Conservation (phyloP, 306 rosid genomes). For the Fragaria ananassa region DNA sequence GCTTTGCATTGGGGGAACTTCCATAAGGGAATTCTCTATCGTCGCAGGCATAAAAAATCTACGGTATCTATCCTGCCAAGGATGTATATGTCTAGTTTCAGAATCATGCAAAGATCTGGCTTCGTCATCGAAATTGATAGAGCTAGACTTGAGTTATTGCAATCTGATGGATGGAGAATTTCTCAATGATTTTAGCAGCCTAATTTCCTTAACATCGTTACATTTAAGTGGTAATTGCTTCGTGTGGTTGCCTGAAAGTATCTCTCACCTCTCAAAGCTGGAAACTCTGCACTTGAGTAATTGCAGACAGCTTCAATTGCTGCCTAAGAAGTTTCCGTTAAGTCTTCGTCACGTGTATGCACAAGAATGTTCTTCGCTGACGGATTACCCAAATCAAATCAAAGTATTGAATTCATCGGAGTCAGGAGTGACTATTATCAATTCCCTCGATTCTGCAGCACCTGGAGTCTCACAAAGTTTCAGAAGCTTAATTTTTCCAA, state of each 20-base stretch:
- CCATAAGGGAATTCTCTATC: conserved; percentile 8
- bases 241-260: background rate
- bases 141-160: conserved; percentile 11
- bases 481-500: too few relatives aligned
- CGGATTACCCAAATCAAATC: background rate
- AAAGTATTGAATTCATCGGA: background rate
- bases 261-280: background rate
- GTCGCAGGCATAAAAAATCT: conserved; percentile 10
- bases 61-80: background rate
- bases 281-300: background rate
- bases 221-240: background rate
- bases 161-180: conserved; percentile 4
- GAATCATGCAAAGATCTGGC: background rate
- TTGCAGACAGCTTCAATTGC: background rate
- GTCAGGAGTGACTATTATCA: background rate
- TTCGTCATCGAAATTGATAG: background rate
- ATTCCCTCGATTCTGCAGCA: background rate
- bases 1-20: conserved; percentile 20
- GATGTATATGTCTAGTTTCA: background rate
- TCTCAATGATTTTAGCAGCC: background rate
- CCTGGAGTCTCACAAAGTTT: background rate
- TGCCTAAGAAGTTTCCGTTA: background rate
- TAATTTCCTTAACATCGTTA: background rate
- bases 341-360: background rate
- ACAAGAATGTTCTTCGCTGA: conserved; percentile 18